These are phyloP conservation scores for Chiua virens DNA, from an alignment of 768 basidiomycete species.

Conservation along the genomic window DNA sequence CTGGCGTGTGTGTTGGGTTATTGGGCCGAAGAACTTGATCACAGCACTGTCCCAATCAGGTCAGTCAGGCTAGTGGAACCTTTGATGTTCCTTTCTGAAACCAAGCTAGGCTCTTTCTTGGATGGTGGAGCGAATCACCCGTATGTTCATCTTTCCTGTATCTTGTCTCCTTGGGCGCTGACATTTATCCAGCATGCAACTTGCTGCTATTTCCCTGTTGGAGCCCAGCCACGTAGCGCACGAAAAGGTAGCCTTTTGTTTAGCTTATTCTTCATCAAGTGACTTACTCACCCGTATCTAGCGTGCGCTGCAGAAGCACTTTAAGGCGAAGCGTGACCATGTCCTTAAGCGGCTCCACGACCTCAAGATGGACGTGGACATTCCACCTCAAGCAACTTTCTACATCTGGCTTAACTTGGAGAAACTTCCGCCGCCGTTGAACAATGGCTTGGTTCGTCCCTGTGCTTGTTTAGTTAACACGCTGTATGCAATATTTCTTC, in stretches of 20 bases:
- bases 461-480: background rate
- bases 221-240: conserved; percentile 63
- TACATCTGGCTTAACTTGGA: conserved; percentile 94
- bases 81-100: background rate
- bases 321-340: conserved; percentile 89
- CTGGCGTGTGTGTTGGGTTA: conserved; percentile 92
- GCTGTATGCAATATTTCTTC: conserved; percentile 1
- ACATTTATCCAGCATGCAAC: conserved; percentile 59
- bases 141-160: conserved; percentile 41
- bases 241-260: conserved; percentile 56
- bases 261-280: background rate
- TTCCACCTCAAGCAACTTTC: conserved; percentile 82
- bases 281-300: conserved; percentile 24
- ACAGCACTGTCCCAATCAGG: conserved; percentile 91
- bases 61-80: conserved; percentile 16
- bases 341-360: conserved; percentile 78
- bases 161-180: background rate
- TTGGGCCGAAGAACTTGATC: conserved; percentile 87
- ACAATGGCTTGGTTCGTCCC: conserved; percentile 74
- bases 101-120: conserved; percentile 68
- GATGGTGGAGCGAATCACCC: conserved; percentile 95
- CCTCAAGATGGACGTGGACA: conserved; percentile 73
- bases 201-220: conserved; percentile 83
- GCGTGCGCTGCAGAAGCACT: conserved; percentile 85
- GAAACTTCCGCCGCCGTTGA: conserved; percentile 74